Base-by-base conservation (phyloP, 2,329 filamentous ascomycete genomes). In the Paraphoma chrysanthemicola region DNA sequence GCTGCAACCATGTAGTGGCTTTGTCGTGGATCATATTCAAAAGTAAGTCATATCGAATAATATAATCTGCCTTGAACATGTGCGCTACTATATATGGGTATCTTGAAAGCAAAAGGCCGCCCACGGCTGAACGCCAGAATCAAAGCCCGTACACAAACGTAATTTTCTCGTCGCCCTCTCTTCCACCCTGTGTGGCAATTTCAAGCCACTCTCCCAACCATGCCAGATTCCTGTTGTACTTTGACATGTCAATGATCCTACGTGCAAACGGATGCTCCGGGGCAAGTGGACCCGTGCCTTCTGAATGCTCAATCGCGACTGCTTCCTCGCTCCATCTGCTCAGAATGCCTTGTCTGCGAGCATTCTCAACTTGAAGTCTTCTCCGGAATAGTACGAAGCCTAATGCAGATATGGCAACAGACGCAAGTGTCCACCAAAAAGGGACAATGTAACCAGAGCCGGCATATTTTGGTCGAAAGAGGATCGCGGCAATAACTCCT, bases 81-180 rank as follows among this genome's bases (percentile, higher is more conserved):
- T 12, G 16, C n/a, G 16, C 14, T n/a, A 30, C 18, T 30, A 9
- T 45, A 45, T 33, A 33, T 31, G 44, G 44, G 44, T 47, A 47
- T 47, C 44, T n/a, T 16, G 16, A n/a, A 42, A 42, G 10, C 17
- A 36, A 16, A 11, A 16, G 11, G 18, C 44, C 30, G 14, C 44
- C 44, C 29, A 30, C 11, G 31, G 6, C 38, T 43, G 36, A 17
- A 46, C 18, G 43, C 52, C 52, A 39, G 8, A 4, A 2, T 62
- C 53, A 72, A 28, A 75, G 53, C 10, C 78, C 77, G 58, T 81
- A 82, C 46, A 76, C 63, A 64, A 80, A 82, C 0, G 80, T 82
- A 46, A 81, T 60, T 67, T 74, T 80, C 67, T 82, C 79, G 50
- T 82, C 80, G 4, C 80, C 80, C 29, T 76, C 64, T 58, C 75